Evolutionary conservation across 805 yeast genomes (phyloP), one percentile per base, ranked within the genome.

Genomic region (Metschnikowia kunwiensis): DNA sequence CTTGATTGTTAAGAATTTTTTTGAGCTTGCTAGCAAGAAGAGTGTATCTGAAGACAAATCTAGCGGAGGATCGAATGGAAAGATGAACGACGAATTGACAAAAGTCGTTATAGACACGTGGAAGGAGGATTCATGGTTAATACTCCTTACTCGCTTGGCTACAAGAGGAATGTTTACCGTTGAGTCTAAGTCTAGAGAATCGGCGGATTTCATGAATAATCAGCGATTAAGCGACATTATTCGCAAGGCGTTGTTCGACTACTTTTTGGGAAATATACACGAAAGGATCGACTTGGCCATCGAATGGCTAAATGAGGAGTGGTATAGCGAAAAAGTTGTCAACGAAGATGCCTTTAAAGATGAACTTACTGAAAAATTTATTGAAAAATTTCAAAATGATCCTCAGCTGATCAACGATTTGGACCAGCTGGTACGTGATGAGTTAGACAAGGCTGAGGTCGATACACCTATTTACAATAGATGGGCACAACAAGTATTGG

Each of bases 301-400:
- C 24, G 88, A 84, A 44, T 93, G 99, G 99, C 64, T 93, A 37
- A 89, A 84, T 51, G 98, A 93, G 61, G 98, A 93, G 58, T 93
- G 96, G 94, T 80, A 77, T 61, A 68, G 77, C 32, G 85, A 81
- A 52, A 63, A 53, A 38, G 73, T 74, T 3, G 50, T 53, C 32
- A 60, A 59, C 40, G 70, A 67, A 42, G 64, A 47, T 42, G 46
- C 42, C 18, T 36, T 54, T 22, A 40, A 40, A 46, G 55, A 50
- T 6, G 49, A 41, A 18, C 46, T 43, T 23, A 47, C 38, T 3
- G 49, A 30, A 34, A 39, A 23, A 40, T 50, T 32, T 24, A 36
- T 49, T 19, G 25, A 42, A n/a, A 41, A 48, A 24, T 46, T 36
- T 30, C 36, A 39, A 27, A 46, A 46, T n/a, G 44, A 35, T 21